Evolutionary conservation across 2,329 filamentous ascomycete genomes (phyloP).

Genomic region (Penicillium polonicum): DNA sequence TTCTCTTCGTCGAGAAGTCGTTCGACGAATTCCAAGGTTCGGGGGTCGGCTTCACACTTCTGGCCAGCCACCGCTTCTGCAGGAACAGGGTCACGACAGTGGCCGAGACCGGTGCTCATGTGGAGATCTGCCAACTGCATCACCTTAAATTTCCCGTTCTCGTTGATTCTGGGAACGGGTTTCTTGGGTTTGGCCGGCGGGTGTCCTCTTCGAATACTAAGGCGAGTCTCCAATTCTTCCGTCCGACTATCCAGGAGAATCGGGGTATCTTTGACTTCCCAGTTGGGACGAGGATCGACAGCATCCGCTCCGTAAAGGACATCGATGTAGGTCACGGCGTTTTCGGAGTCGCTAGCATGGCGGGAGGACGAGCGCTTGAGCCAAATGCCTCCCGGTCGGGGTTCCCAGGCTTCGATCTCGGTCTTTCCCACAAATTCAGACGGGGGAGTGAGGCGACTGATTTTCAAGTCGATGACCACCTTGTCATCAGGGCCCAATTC

Average conservation of each 20-base stretch:
- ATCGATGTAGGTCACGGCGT: constrained; percentile 76
- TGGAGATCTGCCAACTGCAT: constrained; percentile 95
- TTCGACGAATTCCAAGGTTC: constrained; percentile 85
- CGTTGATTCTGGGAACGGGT: constrained; percentile 72
- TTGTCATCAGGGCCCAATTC: constrained; percentile 72
- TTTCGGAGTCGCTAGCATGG: constrained; percentile 71
- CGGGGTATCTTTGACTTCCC: constrained; percentile 73
- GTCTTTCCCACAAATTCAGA: constrained; percentile 52
- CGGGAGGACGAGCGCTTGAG: constrained; percentile 70
- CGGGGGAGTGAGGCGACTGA: constrained; percentile 70
- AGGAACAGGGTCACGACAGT: constrained; percentile 83
- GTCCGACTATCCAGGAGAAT: constrained; percentile 65
- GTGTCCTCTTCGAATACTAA: constrained; percentile 75
- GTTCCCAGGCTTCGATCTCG: constrained; percentile 70
- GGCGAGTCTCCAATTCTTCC: constrained; percentile 65
- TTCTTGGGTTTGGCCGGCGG: constrained; percentile 61
- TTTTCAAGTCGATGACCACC: constrained; percentile 75
- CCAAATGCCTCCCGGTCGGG: constrained; percentile 75
- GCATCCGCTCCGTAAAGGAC: constrained; percentile 88
- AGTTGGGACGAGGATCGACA: constrained; percentile 81
- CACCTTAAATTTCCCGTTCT: constrained; percentile 95
- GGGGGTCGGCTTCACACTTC: constrained; percentile 84
- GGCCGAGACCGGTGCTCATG: constrained; percentile 82
- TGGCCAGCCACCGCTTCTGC: constrained; percentile 65
- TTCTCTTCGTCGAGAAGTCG: constrained; percentile 86